Evolutionary conservation across 2,329 filamentous ascomycete genomes (phyloP), one percentile per base, ranked within the genome.

Genomic region (Xylaria sp.): DNA sequence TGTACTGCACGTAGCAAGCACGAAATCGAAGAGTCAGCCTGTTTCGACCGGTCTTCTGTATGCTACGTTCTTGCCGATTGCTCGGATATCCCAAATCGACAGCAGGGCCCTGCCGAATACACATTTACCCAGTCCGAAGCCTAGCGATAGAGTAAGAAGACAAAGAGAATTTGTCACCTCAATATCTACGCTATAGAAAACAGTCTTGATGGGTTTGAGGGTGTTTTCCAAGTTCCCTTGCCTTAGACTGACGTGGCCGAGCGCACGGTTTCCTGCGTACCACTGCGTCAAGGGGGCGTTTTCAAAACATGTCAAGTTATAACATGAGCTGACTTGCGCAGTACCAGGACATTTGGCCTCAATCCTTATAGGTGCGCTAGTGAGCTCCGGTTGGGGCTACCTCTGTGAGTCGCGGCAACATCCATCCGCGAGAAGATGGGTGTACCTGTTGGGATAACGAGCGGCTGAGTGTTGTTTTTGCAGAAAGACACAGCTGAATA

Each of bases 261-360:
- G 34, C 54, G 54, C 54, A 56, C 54, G 54, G 54, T 41, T 34
- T 56, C 34, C 50, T 56, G 54, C 54, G 39, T 41, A 39, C 3
- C 23, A 25, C 23, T 25, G 23, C 23, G 23, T 25, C 23, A 25
- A 25, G n/a, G n/a, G 4, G 34, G n/a, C n/a, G 2, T 9, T 56
- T 37, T 20, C 48, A 10, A 56, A 56, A 56, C 34, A 25, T 8
- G n/a, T 41, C n/a, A 55, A 5, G 13, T 37, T 9, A 8, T 55
- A 37, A 7, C 15, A 41, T 8, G 39, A 31, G n/a, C 34, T 39
- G 31, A 20, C 31, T 12, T 41, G 12, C 34, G 34, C 54, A 56
- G 37, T 15, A 8, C 34, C n/a, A 41, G 34, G 34, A 25, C 54
- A 41, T 41, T 41, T 41, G n/a, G 34, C 54, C 23, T 13, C 25